Conservation (phyloP, 345 rosid species). For the Hibiscus tridactylites region DNA sequence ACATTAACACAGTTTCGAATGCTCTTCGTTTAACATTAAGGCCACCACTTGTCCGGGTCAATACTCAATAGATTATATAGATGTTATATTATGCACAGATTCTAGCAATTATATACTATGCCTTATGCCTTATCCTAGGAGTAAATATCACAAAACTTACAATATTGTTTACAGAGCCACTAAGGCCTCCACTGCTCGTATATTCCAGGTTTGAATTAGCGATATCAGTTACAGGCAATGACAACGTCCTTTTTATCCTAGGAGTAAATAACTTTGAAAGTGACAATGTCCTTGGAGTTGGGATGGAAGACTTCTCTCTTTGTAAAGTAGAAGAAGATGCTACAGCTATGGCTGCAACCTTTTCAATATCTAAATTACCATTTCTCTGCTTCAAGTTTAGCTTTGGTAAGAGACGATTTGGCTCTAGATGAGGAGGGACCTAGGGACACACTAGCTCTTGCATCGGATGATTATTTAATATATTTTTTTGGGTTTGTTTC, state of each 20-base stretch:
- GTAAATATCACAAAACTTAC: slow-evolving; percentile 35
- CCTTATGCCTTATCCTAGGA: not conserved
- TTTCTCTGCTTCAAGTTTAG: no score
- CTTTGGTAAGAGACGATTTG: slow-evolving; percentile 32
- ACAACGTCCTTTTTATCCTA: slow-evolving; percentile 68
- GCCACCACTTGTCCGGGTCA: no score
- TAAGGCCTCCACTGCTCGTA: slow-evolving; percentile 30
- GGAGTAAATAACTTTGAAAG: slow-evolving; percentile 81
- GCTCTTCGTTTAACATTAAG: not conserved
- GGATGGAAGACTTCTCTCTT: slow-evolving; percentile 23
- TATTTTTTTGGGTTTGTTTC: slow-evolving; percentile 15
- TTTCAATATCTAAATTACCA: no score
- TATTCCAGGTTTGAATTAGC: slow-evolving; percentile 19
- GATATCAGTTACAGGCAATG: slow-evolving; percentile 57
- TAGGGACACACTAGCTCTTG: slow-evolving; percentile 34
- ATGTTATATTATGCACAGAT: no score
- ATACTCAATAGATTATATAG: no score
- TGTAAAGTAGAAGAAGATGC: no score
- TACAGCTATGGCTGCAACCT: no score
- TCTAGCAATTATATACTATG: no score
- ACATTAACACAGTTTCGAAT: not conserved
- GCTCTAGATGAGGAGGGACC: slow-evolving; percentile 41
- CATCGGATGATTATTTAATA: slow-evolving; percentile 23
- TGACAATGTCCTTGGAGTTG: slow-evolving; percentile 53
- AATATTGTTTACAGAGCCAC: slow-evolving; percentile 35